Base-by-base conservation (phyloP, 2,329 filamentous ascomycete genomes). In the Colletotrichum trifolii region DNA sequence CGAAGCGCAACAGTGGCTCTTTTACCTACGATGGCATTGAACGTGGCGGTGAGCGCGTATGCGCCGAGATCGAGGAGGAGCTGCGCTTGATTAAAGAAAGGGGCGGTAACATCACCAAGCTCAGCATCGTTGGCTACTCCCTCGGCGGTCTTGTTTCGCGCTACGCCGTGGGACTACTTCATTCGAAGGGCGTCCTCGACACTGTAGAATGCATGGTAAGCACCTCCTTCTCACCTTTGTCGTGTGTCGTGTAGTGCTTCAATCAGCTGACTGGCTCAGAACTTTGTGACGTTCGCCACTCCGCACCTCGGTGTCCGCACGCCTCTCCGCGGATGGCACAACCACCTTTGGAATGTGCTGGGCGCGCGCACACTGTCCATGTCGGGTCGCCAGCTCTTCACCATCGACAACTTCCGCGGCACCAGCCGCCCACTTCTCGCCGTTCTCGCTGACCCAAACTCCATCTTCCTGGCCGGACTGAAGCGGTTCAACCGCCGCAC, bases 221-320 rank as follows among this genome's bases (percentile, higher is more conserved):
- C 70, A 45, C 35, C 8, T 25, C 43, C 40, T 17, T 35, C 17
- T 35, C 13, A 35, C 25, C 38, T 8, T 35, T 48, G 8, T 12
- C n/a, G 12, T 13, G 11, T 42, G 11, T 3, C 4, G 9, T 25
- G 25, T 25, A 25, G 25, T 25, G 4, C 25, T 25, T 11, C 35
- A 6, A 6, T n/a, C 54, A 35, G 49, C 47, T 39, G 38, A 46
- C 11, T 10, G 39, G 6, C 25, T 8, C n/a, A 91, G 86, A 97
- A 97, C 82, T 97, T 98, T 78, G 93, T 91, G 2, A 97, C 94
- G 1, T 97, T 98, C 77, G 95, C 92, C 6, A 90, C 91, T 38
- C 95, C 92, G 33, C 92, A 94, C 77, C 83, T 94, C 8, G 92
- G 92, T n/a, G 91, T 91, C 2, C 84, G 91, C 54, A 87, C 88